phyloP scores from a whole-genome alignment of 805 yeast species.

The Grigorovia humatica region DNA sequence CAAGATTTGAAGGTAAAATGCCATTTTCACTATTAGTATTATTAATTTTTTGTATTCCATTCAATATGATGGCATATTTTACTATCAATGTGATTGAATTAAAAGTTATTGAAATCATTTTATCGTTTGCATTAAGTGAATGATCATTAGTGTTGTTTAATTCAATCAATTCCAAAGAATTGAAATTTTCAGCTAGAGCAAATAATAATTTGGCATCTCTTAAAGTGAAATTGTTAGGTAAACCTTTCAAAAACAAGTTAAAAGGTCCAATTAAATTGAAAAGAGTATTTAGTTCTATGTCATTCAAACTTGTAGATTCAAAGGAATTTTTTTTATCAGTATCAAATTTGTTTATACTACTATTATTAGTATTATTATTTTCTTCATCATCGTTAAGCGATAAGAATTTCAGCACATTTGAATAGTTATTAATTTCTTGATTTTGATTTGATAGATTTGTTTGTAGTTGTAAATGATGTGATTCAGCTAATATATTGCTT shows the following conservation, averaged over 20 bases:
- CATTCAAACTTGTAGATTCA: no score
- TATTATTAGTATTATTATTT: conserved; percentile 1
- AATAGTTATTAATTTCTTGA: background rate
- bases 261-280: conserved; percentile 2
- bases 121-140: no score
- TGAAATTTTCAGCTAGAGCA: conserved; percentile 54
- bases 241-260: conserved; percentile 36
- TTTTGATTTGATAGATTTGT: background rate
- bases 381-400: background rate
- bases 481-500: conserved; percentile 1
- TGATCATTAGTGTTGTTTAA: conserved; percentile 12
- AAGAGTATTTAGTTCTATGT: no score
- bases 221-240: conserved; percentile 50
- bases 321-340: no score
- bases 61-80: conserved; percentile 29
- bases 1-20: background rate
- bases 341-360: background rate
- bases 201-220: conserved; percentile 60
- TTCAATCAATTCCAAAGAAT: conserved; percentile 35
- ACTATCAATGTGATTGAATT: conserved; percentile 34
- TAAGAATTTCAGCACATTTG: background rate
- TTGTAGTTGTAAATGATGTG: background rate
- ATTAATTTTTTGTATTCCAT: conserved; percentile 12
- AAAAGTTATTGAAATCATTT: conserved; percentile 32
- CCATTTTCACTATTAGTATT: background rate